Evolutionary conservation across 768 basidiomycete species (phyloP).

Genomic region (Multifurca ochricompacta): DNA sequence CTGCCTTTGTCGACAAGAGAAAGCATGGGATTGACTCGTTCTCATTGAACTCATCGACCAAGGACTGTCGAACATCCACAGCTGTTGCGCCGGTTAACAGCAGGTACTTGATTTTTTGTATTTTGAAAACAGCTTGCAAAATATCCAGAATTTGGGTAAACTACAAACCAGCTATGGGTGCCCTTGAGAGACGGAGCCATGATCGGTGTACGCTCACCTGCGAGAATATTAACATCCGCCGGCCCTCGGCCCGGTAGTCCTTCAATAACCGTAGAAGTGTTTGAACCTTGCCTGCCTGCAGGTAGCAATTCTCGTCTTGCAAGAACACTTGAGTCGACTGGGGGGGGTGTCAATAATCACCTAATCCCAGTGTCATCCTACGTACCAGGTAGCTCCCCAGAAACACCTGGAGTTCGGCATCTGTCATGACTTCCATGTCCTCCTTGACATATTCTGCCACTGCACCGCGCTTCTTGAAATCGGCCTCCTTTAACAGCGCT

Average conservation of each 20-base stretch:
- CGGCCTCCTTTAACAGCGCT: constrained; percentile 81
- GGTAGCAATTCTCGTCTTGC: constrained; percentile 65
- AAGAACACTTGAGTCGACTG: constrained; percentile 70
- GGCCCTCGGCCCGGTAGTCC: constrained; percentile 54
- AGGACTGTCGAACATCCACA: constrained; percentile 85
- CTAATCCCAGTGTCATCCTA: not conserved
- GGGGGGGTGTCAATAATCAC: not conserved
- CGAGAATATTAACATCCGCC: constrained; percentile 89
- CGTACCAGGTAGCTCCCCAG: constrained; percentile 79
- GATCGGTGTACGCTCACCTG: constrained; percentile 46
- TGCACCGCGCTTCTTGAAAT: constrained; percentile 79
- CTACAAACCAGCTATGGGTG: constrained; percentile 32
- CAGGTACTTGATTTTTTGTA: constrained; percentile 65
- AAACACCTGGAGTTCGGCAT: constrained; percentile 88
- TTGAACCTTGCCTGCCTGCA: constrained; percentile 83
- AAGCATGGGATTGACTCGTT: constrained; percentile 82
- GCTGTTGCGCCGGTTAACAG: constrained; percentile 89
- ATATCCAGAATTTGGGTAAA: constrained; percentile 97
- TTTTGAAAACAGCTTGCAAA: constrained; percentile 71
- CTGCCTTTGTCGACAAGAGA: constrained; percentile 86
- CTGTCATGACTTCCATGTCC: constrained; percentile 98
- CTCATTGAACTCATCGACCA: constrained; percentile 94
- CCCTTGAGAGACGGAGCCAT: not conserved
- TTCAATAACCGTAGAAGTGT: constrained; percentile 65
- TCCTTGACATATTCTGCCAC: constrained; percentile 85